phyloP scores from a whole-genome alignment of 495 filamentous ascomycete species.

The Aspergillus egyptiacus region DNA sequence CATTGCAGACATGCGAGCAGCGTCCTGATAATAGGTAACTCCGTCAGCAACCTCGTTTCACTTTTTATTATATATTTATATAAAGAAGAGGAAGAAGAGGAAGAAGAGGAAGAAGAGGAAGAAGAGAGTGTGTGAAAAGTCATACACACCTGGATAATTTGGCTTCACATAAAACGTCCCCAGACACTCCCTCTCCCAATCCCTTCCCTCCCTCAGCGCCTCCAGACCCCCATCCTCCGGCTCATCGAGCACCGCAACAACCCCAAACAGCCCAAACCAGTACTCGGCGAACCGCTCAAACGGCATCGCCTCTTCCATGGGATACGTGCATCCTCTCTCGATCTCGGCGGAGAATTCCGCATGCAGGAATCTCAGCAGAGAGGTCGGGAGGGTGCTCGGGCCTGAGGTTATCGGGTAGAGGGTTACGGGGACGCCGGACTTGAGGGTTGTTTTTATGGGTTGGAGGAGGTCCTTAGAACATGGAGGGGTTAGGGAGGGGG shows the following conservation, averaged over 20 bases:
- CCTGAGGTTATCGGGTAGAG: slow-evolving; percentile 69
- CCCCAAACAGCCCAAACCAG: slow-evolving; percentile 70
- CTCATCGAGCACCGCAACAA: slow-evolving; percentile 60
- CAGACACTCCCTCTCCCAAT: slow-evolving; percentile 80
- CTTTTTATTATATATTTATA: too few species aligned
- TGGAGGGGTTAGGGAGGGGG: slow-evolving; percentile 50
- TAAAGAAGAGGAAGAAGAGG: slow-evolving; percentile 6
- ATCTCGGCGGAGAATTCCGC: slow-evolving; percentile 86
- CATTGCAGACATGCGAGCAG: slow-evolving; percentile 81
- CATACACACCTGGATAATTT: slow-evolving; percentile 85
- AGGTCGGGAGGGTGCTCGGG: slow-evolving; percentile 50
- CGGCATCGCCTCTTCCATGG: slow-evolving; percentile 72
- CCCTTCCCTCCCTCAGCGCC: slow-evolving; percentile 42
- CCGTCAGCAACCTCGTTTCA: too few species aligned
- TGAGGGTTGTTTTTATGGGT: slow-evolving; percentile 73
- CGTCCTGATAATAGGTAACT: too few species aligned
- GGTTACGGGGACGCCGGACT: slow-evolving; percentile 73
- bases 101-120: background rate
- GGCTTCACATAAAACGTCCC: slow-evolving; percentile 98
- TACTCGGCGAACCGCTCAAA: slow-evolving; percentile 71
- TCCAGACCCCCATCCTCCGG: slow-evolving; percentile 40
- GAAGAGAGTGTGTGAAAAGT: too few species aligned
- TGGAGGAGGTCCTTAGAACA: slow-evolving; percentile 48
- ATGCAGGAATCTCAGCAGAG: slow-evolving; percentile 59
- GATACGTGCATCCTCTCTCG: slow-evolving; percentile 86